A percentile compares a stretch with the other conserved stretches of the same genome.
Evolutionary conservation across 306 rosid genomes (phyloP).

Genomic region (Geum urbanum): DNA sequence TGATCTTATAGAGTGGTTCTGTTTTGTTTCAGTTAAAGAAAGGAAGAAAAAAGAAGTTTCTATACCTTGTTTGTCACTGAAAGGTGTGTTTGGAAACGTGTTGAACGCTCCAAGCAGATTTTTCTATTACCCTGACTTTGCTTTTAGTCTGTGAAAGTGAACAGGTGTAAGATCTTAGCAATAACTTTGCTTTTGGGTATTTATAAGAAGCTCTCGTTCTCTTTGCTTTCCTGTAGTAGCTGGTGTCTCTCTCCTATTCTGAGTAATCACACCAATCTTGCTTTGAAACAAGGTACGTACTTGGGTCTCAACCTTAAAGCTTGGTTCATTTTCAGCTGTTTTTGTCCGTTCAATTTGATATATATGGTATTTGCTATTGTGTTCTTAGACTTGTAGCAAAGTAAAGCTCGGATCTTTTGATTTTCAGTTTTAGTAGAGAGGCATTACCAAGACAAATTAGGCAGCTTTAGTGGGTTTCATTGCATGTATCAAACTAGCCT

Average conservation of each 20-base stretch:
- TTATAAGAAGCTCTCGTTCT: conserved; percentile 10
- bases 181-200: conserved; percentile 21
- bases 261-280: neutral
- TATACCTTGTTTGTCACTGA: conserved; percentile 33
- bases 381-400: neutral
- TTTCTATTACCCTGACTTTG: conserved; percentile 26
- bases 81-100: conserved; percentile 25
- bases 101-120: conserved; percentile 21
- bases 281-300: conserved; percentile 10
- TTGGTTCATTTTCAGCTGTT: neutral
- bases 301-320: neutral
- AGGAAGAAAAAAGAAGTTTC: neutral
- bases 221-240: conserved; percentile 13
- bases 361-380: neutral
- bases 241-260: conserved; percentile 16
- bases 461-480: neutral
- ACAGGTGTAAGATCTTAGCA: neutral
- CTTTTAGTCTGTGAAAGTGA: conserved; percentile 25
- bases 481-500: neutral
- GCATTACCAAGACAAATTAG: conserved; percentile 1
- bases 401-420: neutral
- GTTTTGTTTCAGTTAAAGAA: neutral
- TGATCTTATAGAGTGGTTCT: neutral
- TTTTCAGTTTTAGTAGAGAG: neutral
- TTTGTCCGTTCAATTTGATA: too few species aligned